Conservation (phyloP, 2,329 filamentous ascomycete species). For the Neonectria coccinea region DNA sequence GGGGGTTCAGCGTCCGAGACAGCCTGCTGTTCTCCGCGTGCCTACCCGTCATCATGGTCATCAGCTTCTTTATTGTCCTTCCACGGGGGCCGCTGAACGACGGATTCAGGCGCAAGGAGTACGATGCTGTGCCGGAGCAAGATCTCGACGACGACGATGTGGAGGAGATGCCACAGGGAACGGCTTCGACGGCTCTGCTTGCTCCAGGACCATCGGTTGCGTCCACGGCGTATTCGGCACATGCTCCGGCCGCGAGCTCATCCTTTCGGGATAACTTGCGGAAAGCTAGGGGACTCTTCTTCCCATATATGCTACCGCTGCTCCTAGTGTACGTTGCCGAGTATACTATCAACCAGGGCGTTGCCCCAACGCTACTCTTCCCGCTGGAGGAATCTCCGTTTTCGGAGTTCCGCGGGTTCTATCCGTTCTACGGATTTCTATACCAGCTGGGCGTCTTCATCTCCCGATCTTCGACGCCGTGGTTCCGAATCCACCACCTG, state of each 20-base stretch:
- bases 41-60: constrained; percentile 83
- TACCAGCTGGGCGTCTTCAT: constrained; percentile 97
- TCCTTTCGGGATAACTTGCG: constrained; percentile 65
- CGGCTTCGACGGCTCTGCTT: constrained; percentile 63
- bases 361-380: constrained; percentile 90
- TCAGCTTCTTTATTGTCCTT: constrained; percentile 86
- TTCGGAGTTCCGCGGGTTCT: constrained; percentile 84
- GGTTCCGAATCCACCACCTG: constrained; percentile 82
- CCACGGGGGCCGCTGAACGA: constrained; percentile 74
- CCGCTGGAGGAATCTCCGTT: constrained; percentile 83
- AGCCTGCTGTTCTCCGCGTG: constrained; percentile 83
- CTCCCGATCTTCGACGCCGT: constrained; percentile 90
- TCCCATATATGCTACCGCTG: constrained; percentile 89
- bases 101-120: constrained; percentile 59
- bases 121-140: constrained; percentile 63
- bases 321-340: constrained; percentile 94
- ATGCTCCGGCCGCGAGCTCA: constrained; percentile 41
- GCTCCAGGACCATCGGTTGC: constrained; percentile 56
- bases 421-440: constrained; percentile 93
- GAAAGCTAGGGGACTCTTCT: constrained; percentile 77
- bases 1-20: constrained; percentile 78
- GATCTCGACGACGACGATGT: constrained; percentile 54
- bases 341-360: constrained; percentile 97
- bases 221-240: constrained; percentile 54
- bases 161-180: constrained; percentile 50